Evolutionary conservation across 2,329 filamentous ascomycete species (phyloP), one percentile per base, ranked within the genome.

Genomic region (Aspergillus novoparasiticus): DNA sequence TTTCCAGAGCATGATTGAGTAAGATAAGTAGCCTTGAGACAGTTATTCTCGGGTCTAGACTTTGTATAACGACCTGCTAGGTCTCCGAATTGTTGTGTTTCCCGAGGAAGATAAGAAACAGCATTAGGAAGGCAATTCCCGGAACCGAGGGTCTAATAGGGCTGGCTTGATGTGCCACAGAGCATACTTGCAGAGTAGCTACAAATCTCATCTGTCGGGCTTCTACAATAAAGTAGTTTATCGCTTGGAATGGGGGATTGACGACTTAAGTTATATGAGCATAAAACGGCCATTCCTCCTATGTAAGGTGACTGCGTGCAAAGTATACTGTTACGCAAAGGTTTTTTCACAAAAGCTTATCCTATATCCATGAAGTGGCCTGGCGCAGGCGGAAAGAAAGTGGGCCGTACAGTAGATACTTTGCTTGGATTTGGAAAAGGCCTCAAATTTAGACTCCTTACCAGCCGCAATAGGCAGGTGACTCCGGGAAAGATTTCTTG

Each of bases 1-100:
- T n/a, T n/a, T n/a, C n/a, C n/a, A n/a, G n/a, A n/a, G n/a, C n/a
- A n/a, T n/a, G n/a, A n/a, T n/a, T n/a, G n/a, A n/a, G n/a, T n/a
- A n/a, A 16, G 5, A 36, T 16, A 36, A 36, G 12, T 0, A 0
- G 34, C 5, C 1, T 16, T 6, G 2, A 1, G 14, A 1, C 6
- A 16, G 34, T 16, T 14, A 6, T 14, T 16, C 2, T 16, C 14
- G 8, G 34, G 34, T 36, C 32, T 12, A 34, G 12, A 4, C 12
- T 3, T 12, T 34, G 32, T 11, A 12, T 34, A 5, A 34, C 30
- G 9, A 32, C 30, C 30, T 32, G 30, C 2, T 32, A 32, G 5
- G 34, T 16, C 1, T 36, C 34, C 5, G 0, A 6, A 1, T n/a
- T 41, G 39, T 41, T n/a, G 12, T 0, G 6, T 41, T 41, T n/a